A percentile compares a stretch with the other conserved stretches of the same genome.
Conservation (phyloP, 1,139 yeast genomes). For the Suhomyces atakaporum region DNA sequence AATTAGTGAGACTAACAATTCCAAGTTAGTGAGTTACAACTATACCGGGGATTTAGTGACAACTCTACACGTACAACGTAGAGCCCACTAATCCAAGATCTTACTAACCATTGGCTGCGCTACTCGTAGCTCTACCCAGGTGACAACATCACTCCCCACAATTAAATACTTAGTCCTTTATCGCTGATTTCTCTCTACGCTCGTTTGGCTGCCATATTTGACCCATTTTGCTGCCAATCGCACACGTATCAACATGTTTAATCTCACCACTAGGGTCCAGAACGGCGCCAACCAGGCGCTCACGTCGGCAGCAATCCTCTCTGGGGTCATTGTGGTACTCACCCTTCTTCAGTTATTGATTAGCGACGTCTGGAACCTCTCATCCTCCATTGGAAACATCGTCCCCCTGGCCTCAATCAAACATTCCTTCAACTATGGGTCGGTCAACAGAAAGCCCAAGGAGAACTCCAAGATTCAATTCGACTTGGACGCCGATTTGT, state of each 20-base stretch:
- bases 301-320: conserved; percentile 50
- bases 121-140: too few relatives aligned
- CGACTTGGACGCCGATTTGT: conserved; percentile 65
- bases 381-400: conserved; percentile 43
- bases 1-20: too few relatives aligned
- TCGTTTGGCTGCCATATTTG: too few relatives aligned
- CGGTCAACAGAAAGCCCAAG: conserved; percentile 67
- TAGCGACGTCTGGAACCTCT: conserved; percentile 45
- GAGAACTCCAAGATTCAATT: conserved; percentile 76
- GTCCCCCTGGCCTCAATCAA: conserved; percentile 50
- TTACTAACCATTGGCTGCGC: too few relatives aligned
- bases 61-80: too few relatives aligned
- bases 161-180: too few relatives aligned
- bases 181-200: background rate
- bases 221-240: too few relatives aligned
- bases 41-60: too few relatives aligned
- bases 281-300: conserved; percentile 57
- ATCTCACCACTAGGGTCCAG: conserved; percentile 48
- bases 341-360: conserved; percentile 53
- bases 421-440: conserved; percentile 73
- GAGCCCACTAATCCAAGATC: too few relatives aligned
- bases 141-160: too few relatives aligned
- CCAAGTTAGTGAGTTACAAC: too few relatives aligned
- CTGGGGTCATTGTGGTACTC: conserved; percentile 47
- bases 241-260: too few relatives aligned